Base-by-base conservation (phyloP, 192 early-diverging fungal genomes). In the Linnemannia hyalina region DNA sequence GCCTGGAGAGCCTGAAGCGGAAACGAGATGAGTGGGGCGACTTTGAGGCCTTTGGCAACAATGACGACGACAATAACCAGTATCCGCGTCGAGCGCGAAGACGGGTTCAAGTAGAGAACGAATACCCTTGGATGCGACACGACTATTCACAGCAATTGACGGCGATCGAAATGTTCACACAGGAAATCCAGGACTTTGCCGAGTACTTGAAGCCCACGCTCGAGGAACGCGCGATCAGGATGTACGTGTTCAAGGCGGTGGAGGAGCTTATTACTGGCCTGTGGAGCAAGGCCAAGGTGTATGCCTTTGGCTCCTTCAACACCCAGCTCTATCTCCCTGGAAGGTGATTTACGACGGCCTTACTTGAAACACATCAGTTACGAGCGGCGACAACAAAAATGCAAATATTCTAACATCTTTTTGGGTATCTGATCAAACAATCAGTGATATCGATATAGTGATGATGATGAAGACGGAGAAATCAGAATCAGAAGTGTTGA, bases 271-370 rank as follows among this genome's bases (percentile, higher is more conserved):
- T 96, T 54, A 89, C 92, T 7, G 3, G 78, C 7, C 76, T 92
- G 6, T 93, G 89, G 82, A 77, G 80, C 0, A 74, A 88, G 2
- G 90, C 90, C 7, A 69, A 80, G 26, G 88, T 95, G 11, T 73
- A 90, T 1, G 93, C 94, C 29, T 99, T 97, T 93, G 98, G 98
- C 15, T 96, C 95, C 79, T 99, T 96, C 81, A 91, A 92, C n/a
- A 97, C 98, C 0, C 90, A 89, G 42, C 81, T 98, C 9, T 99
- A 97, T 83, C 89, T 99, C 35, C 97, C 97, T 3, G 92, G 96
- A 57, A 96, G 96, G 87, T 97, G 96, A 89, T 89, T 93, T 16
- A 44, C 35, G 26, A 70, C 87, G 20, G 89, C 90, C 78, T 71
- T 91, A 11, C 79, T 44, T 71, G 79, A 3, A 44, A 73, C 11